Conservation (phyloP, 2,329 filamentous ascomycete species). For the Pseudogymnoascus sp. region DNA sequence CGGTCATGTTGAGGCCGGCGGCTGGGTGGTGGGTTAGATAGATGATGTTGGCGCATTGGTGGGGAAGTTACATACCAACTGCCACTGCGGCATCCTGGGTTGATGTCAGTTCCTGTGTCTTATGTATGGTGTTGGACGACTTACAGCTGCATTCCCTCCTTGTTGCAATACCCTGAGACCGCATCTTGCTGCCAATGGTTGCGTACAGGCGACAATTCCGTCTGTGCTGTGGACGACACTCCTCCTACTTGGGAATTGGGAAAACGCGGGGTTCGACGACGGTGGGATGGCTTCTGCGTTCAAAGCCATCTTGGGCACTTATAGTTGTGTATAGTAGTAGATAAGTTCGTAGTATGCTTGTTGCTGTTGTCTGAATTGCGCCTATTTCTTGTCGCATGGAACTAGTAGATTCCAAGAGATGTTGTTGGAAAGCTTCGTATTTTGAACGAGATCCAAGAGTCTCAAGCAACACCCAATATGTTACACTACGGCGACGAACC, state of each 20-base stretch:
- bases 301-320: slow-evolving; percentile 22
- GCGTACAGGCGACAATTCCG: slow-evolving; percentile 83
- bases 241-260: slow-evolving; percentile 66
- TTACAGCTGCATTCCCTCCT: neutral
- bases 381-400: neutral
- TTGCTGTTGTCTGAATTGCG: neutral
- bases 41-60: no score
- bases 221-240: slow-evolving; percentile 91
- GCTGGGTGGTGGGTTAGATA: slow-evolving; percentile 39
- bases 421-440: neutral
- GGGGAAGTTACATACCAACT: neutral
- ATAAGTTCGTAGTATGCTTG: neutral
- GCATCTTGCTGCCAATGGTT: slow-evolving; percentile 81
- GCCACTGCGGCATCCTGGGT: neutral
- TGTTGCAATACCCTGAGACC: slow-evolving; percentile 76
- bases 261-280: slow-evolving; percentile 36
- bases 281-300: slow-evolving; percentile 27
- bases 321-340: neutral
- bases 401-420: neutral
- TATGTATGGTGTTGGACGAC: neutral
- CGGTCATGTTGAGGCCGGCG: slow-evolving; percentile 85
- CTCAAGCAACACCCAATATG: neutral
- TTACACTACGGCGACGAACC: neutral
- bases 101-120: neutral
- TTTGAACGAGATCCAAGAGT: neutral